A percentile compares a stretch with the other conserved stretches of the same genome.
Evolutionary conservation across 108 stramenopile species (phyloP).

Genomic region (Conticribra guillardii): DNA sequence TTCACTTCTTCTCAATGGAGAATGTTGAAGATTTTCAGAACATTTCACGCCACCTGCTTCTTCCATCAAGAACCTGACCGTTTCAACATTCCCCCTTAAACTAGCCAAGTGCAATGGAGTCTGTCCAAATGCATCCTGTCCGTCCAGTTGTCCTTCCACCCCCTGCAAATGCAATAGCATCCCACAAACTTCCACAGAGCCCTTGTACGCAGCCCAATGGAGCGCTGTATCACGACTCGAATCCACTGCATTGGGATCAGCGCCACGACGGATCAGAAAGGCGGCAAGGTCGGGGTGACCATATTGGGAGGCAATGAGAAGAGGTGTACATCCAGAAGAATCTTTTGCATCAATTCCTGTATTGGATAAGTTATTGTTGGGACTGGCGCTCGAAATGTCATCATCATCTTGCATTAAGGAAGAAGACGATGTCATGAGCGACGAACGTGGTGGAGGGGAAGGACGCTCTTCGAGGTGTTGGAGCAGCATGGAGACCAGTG

Average conservation of each 20-base stretch:
- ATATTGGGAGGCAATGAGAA: constrained; percentile 94
- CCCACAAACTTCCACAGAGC: constrained; percentile 85
- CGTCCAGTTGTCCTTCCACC: constrained; percentile 52
- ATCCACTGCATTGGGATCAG: constrained; percentile 81
- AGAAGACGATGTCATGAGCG: constrained; percentile 26
- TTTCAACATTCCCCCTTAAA: constrained; percentile 86
- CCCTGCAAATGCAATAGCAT: constrained; percentile 79
- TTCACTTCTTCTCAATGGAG: constrained; percentile 1
- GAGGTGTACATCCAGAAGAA: constrained; percentile 86
- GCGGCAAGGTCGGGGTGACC: constrained; percentile 93
- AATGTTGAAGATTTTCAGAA: constrained; percentile 1
- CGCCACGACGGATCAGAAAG: constrained; percentile 82
- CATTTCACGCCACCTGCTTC: constrained; percentile 39
- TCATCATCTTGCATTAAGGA: constrained; percentile 29
- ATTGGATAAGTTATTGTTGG: constrained; percentile 10
- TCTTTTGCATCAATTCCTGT: constrained; percentile 63
- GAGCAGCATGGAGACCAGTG: constrained; percentile 73
- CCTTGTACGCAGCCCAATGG: constrained; percentile 99
- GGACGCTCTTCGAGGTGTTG: constrained; percentile 58
- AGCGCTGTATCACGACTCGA: constrained; percentile 84
- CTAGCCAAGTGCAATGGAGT: constrained; percentile 93
- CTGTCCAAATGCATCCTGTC: constrained; percentile 90
- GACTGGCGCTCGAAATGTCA: constrained; percentile 2
- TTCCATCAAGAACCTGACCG: constrained; percentile 76
- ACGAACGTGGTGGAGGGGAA: constrained; percentile 25